These are phyloP conservation scores for Santalum album DNA, from an alignment of 164 flowering plant genomes.

Conservation along the genomic window DNA sequence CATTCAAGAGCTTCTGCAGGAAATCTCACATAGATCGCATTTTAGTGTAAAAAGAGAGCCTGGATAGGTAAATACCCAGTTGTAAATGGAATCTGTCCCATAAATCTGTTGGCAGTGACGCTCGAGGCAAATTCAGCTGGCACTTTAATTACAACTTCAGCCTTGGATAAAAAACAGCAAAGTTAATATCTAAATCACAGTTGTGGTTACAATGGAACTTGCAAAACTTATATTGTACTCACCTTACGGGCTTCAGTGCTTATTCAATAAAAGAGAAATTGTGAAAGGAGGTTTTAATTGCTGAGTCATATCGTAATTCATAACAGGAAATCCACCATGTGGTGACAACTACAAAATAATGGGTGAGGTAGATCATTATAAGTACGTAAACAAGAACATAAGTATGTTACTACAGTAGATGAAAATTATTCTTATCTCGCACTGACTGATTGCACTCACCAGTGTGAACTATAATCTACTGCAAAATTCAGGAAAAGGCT, in stretches of 20 bases:
- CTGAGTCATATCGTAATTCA: conserved; percentile 96
- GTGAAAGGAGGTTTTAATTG: conserved; percentile 91
- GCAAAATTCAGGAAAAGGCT: conserved; percentile 3
- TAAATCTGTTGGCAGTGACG: conserved; percentile 73
- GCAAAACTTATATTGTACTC: conserved; percentile 1
- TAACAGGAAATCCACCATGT: conserved; percentile 95
- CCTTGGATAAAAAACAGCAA: conserved; percentile 34
- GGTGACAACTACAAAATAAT: conserved; percentile 60
- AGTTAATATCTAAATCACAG: not conserved
- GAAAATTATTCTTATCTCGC: not conserved
- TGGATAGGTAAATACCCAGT: conserved; percentile 42
- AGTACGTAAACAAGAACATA: not conserved
- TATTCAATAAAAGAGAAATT: conserved; percentile 79
- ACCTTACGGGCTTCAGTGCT: conserved; percentile 83
- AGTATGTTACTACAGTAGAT: too few relatives aligned
- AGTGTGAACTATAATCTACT: conserved; percentile 73
- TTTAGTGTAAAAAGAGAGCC: not conserved
- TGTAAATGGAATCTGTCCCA: conserved; percentile 63
- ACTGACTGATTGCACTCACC: conserved; percentile 45
- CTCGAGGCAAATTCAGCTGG: conserved; percentile 75
- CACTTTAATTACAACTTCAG: conserved; percentile 82
- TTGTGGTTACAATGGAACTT: too few relatives aligned
- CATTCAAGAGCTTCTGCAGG: too few relatives aligned
- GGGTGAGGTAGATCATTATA: not conserved
- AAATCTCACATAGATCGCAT: too few relatives aligned